Evolutionary conservation across 2,329 filamentous ascomycete species (phyloP), one percentile per base, ranked within the genome.

Genomic region (Anthostomella pinea): DNA sequence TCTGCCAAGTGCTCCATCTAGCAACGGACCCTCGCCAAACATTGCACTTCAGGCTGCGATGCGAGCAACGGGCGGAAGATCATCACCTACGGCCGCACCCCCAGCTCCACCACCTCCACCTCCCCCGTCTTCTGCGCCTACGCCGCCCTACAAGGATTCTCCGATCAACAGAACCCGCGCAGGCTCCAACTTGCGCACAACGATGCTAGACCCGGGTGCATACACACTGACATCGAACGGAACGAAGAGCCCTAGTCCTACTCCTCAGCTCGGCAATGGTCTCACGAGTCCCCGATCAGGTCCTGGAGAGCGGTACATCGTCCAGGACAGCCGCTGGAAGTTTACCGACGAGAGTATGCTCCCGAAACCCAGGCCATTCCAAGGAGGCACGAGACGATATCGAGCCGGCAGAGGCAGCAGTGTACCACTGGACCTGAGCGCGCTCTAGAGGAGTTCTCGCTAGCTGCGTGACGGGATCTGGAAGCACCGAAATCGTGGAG

Each of bases 401-500:
- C 75, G 91, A 45, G 93, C 93, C 22, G 93, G 93, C 7, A 78
- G 91, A 58, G 91, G 89, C 20, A 96, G 89, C 66, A 96, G 87
- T 69, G 90, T 97, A 50, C 93, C 93, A 19, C 69, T 97, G 52
- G 87, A 97, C 68, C 64, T 98, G 57, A 79, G 71, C 48, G 70
- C 74, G 10, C 72, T 84, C 29, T 66, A 60, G 54, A 33, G 14
- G 18, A 38, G 46, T 19, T n/a, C n/a, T n/a, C n/a, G n/a, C n/a
- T n/a, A n/a, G n/a, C n/a, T n/a, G n/a, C n/a, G n/a, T n/a, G n/a
- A n/a, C n/a, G n/a, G n/a, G n/a, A n/a, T n/a, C n/a, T n/a, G n/a
- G n/a, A n/a, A n/a, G n/a, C n/a, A n/a, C n/a, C n/a, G n/a, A n/a
- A n/a, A n/a, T n/a, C n/a, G n/a, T n/a, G n/a, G n/a, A n/a, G n/a